These are phyloP conservation scores for Curvularia lunata DNA, from an alignment of 2,329 filamentous ascomycete genomes.

Conservation along the genomic window DNA sequence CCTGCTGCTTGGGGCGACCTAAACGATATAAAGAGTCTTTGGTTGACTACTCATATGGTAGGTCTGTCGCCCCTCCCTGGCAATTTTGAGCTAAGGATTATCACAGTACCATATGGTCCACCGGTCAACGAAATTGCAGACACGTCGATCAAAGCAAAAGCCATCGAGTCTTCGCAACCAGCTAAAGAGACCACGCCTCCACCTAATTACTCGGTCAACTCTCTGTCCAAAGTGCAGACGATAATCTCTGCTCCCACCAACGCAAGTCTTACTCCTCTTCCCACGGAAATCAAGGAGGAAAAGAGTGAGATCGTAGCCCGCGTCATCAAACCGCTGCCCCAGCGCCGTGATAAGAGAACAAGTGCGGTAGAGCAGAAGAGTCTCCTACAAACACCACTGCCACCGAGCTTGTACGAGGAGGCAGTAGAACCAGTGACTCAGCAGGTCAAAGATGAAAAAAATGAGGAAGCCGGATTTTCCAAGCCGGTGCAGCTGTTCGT, in stretches of 20 bases:
- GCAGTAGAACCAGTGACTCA: not conserved
- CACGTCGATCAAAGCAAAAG: not conserved
- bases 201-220: not conserved
- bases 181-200: slow-evolving; percentile 2
- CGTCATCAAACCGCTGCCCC: not conserved
- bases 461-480: not conserved
- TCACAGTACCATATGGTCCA: not conserved
- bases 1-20: not conserved
- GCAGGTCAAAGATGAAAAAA: not conserved
- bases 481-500: not conserved
- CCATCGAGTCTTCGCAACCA: not conserved
- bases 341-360: not conserved
- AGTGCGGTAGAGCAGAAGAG: not conserved
- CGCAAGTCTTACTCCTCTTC: not conserved
- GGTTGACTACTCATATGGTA: not conserved
- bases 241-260: not conserved
- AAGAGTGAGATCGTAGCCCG: not conserved
- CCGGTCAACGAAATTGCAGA: not conserved
- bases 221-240: not conserved
- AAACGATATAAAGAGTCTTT: not conserved
- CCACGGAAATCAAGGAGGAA: not conserved
- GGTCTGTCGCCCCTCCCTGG: not conserved
- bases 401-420: not conserved
- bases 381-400: not conserved
- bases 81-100: not conserved